Evolutionary conservation across 306 rosid genomes (phyloP).

Genomic region (Chamaecrista fasciculata): DNA sequence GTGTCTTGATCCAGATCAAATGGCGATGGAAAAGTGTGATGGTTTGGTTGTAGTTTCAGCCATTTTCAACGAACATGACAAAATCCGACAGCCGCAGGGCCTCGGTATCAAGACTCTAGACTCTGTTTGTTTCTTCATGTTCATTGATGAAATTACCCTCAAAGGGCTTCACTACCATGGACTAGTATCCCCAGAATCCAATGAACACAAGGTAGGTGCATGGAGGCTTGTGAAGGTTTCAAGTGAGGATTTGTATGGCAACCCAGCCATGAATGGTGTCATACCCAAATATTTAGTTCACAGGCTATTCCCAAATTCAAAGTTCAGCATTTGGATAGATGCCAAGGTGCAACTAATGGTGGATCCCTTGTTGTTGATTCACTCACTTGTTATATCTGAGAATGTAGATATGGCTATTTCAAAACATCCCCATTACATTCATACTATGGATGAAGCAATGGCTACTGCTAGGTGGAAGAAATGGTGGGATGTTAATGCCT

Average conservation of each 20-base stretch:
- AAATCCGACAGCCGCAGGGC: conserved; percentile 80
- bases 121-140: conserved; percentile 73
- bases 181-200: conserved; percentile 38
- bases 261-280: conserved; percentile 90
- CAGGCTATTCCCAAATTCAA: conserved; percentile 73
- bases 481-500: conserved; percentile 73
- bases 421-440: conserved; percentile 72
- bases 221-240: conserved; percentile 77
- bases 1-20: conserved; percentile 43
- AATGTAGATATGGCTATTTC: conserved; percentile 84
- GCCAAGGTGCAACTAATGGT: conserved; percentile 80
- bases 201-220: conserved; percentile 53
- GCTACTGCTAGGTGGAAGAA: conserved; percentile 98
- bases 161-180: conserved; percentile 54
- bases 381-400: conserved; percentile 60
- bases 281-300: conserved; percentile 87
- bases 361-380: conserved; percentile 85
- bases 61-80: conserved; percentile 89
- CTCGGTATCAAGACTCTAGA: conserved; percentile 63
- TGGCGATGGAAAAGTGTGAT: conserved; percentile 66
- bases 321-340: conserved; percentile 88
- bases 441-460: conserved; percentile 92
- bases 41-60: conserved; percentile 90
- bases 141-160: conserved; percentile 66
- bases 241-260: conserved; percentile 49